Base-by-base conservation (phyloP, 2,329 filamentous ascomycete species). In the Pestalotiopsis sp. region DNA sequence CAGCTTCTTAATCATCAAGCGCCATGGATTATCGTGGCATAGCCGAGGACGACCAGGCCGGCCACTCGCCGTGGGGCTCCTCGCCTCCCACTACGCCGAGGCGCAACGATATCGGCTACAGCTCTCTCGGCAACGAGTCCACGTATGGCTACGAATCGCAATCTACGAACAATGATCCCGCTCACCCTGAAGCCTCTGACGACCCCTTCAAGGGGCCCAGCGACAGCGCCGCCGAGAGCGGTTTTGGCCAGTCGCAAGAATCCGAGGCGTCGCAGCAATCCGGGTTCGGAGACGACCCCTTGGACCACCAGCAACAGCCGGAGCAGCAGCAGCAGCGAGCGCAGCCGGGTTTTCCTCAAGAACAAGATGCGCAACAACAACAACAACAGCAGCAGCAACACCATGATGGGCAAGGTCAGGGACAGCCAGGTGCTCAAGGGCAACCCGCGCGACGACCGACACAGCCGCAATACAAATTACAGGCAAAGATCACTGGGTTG, bases 401-500 rank as follows among this genome's bases (percentile, higher is more conserved):
- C 13, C 70, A 70, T 17, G 62, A 71, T 38, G 70, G 67, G 23
- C 74, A 76, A 66, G 66, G 60, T 25, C 66, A 72, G 59, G 14
- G 59, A 36, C 69, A 60, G 23, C 70, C 71, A 23, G 12, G 11
- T 5, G 7, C 31, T 11, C 81, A 82, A 60, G 78, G 80, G 65
- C 81, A 83, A 69, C 84, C 84, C 67, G 89, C 88, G 3, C 94
- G 89, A 2, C 79, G 81, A 72, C 82, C 84, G 12, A 82, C 88
- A 58, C 87, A 89, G 67, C 91, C 93, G 36, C 89, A 92, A 70
- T 95, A 93, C 81, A 95, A 93, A 81, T 87, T 99, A 49, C 94
- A 97, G 79, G 94, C 93, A 60, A 99, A 98, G 84, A 94, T 99
- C 71, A 98, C 95, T 0, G 94, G 93, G 2, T 84, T 99, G 62